Conservation (phyloP, 495 filamentous ascomycete genomes). For the Penicillium soppii region DNA sequence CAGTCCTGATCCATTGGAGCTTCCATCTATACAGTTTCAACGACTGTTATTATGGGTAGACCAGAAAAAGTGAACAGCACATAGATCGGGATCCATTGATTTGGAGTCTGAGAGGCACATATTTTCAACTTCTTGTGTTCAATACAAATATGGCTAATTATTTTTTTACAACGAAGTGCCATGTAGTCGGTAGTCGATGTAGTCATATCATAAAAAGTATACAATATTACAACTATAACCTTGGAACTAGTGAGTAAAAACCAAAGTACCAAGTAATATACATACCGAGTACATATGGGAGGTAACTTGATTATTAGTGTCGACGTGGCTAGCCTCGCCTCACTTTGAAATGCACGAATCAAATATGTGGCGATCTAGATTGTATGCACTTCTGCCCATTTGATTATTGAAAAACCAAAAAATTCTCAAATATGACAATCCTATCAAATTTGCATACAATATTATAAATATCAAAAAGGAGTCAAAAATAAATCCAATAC, state of each 20-base stretch:
- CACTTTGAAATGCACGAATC: slow-evolving; percentile 10
- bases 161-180: neutral
- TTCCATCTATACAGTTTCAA: slow-evolving; percentile 18
- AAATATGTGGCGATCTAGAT: neutral
- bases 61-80: slow-evolving; percentile 34
- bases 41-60: slow-evolving; percentile 25
- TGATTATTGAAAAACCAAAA: neutral
- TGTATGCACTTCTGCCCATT: slow-evolving; percentile 7
- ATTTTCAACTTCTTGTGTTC: slow-evolving; percentile 16
- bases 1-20: slow-evolving; percentile 24
- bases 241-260: too few relatives aligned
- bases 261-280: too few relatives aligned
- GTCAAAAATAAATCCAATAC: neutral
- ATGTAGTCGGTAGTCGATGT: neutral
- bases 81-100: slow-evolving; percentile 13
- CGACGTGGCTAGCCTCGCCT: slow-evolving; percentile 10
- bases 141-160: slow-evolving; percentile 20
- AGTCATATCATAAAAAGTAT: too few relatives aligned
- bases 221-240: too few relatives aligned
- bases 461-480: neutral
- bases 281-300: too few relatives aligned
- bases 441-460: neutral
- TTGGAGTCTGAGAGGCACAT: slow-evolving; percentile 23
- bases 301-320: neutral
- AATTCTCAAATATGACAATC: neutral